A percentile compares a stretch with the other conserved stretches of the same genome.
phyloP scores from a whole-genome alignment of 2,329 filamentous ascomycete species.

The Pseudocercospora fuligena region DNA sequence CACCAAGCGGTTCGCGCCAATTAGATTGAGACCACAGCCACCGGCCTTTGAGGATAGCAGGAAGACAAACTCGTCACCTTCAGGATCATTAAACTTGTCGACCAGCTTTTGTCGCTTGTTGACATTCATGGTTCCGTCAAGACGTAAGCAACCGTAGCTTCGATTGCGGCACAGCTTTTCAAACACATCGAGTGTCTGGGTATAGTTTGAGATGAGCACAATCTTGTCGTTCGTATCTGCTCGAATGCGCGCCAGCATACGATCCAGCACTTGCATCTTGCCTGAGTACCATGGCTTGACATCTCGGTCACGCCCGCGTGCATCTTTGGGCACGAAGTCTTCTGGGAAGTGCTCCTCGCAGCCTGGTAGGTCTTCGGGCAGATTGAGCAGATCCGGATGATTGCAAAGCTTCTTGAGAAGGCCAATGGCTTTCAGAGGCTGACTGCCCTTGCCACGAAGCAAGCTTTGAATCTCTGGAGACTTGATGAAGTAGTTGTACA shows the following conservation, averaged over 20 bases:
- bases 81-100: conserved; percentile 94
- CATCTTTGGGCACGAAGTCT: conserved; percentile 86
- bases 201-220: conserved; percentile 98
- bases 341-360: conserved; percentile 80
- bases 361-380: conserved; percentile 82
- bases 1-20: conserved; percentile 90
- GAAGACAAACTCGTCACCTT: conserved; percentile 90
- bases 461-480: conserved; percentile 93
- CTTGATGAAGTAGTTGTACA: conserved; percentile 97
- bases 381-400: conserved; percentile 87
- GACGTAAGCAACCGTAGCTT: conserved; percentile 81
- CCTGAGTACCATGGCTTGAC: conserved; percentile 95
- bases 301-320: conserved; percentile 86
- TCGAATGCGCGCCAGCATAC: conserved; percentile 91
- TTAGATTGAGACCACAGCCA: conserved; percentile 93
- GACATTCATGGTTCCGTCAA: conserved; percentile 97
- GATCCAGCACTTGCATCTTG: conserved; percentile 96
- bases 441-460: conserved; percentile 89
- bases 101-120: conserved; percentile 97
- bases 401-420: conserved; percentile 99
- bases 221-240: conserved; percentile 99
- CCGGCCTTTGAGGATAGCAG: conserved; percentile 96
- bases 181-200: conserved; percentile 92
- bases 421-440: conserved; percentile 94
- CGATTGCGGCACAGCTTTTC: conserved; percentile 85